A percentile compares a stretch with the other conserved stretches of the same genome.
Conservation (phyloP, 768 basidiomycete genomes). For the Termitomyces sp. region DNA sequence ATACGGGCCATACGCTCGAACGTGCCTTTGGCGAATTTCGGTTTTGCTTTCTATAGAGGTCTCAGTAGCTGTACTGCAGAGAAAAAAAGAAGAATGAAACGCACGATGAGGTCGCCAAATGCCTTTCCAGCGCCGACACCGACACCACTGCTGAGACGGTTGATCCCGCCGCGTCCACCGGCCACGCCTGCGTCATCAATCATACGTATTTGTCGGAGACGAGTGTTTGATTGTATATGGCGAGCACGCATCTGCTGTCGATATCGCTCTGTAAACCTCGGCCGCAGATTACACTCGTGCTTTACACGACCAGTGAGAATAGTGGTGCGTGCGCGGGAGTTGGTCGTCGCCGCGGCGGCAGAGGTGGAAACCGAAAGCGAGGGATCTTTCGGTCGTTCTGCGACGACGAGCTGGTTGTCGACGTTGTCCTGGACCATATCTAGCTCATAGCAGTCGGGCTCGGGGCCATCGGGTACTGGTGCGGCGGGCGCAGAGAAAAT, state of each 20-base stretch:
- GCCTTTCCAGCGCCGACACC: conserved; percentile 49
- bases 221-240: conserved; percentile 60
- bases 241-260: conserved; percentile 69
- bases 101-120: conserved; percentile 64
- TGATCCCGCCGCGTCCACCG: conserved; percentile 70
- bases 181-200: conserved; percentile 68
- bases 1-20: conserved; percentile 92
- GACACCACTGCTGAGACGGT: conserved; percentile 74
- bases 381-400: conserved; percentile 70
- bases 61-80: not conserved
- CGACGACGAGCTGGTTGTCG: conserved; percentile 83
- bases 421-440: conserved; percentile 83
- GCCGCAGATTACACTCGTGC: conserved; percentile 73
- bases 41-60: conserved; percentile 52
- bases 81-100: conserved; percentile 19
- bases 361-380: conserved; percentile 29
- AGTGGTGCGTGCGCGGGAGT: conserved; percentile 66
- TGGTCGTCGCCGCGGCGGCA: conserved; percentile 36
- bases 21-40: conserved; percentile 59
- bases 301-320: conserved; percentile 77
- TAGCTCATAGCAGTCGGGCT: conserved; percentile 77
- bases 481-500: conserved; percentile 28
- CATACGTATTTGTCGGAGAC: conserved; percentile 58
- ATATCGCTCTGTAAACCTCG: conserved; percentile 63
- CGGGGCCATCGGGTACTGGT: conserved; percentile 26